Evolutionary conservation across 1,284 basidiomycete species (phyloP), one percentile per base, ranked within the genome.

Genomic region (Phylloporus gajari): DNA sequence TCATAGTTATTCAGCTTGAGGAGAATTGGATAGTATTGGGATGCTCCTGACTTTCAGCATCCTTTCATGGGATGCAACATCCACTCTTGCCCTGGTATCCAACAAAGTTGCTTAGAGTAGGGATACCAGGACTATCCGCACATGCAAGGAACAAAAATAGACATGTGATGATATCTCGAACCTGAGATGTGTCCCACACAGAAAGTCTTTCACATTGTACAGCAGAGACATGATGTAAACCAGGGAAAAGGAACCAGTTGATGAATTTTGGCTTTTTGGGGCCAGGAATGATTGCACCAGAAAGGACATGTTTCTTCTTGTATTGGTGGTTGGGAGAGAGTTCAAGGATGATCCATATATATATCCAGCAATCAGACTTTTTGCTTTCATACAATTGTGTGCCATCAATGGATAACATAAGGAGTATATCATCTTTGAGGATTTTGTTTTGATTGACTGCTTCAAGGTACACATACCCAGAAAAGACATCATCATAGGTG

Each of bases 191-290:
- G 60, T 73, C 70, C 70, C 72, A 73, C 1, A 73, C 25, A 0
- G 0, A 0, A 21, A 69, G 68, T 1, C 68, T 68, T 21, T 72
- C 51, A 42, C 6, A 35, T 21, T 73, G 68, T 0, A 73, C 0
- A 0, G 60, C 67, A 1, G 66, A 70, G 23, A 74, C 30, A 5
- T 74, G 67, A 17, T 73, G 48, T 5, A 73, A 32, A 1, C 70
- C 35, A 19, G 68, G 65, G 30, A 27, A 73, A 2, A 74, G 58
- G 15, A 73, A 74, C 0, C 35, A 74, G 15, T 74, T 25, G 2
- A 74, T 56, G n/a, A 27, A 23, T 11, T 69, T 65, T 9, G 68
- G 73, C 13, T 74, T 74, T 5, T 74, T 74, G 0, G 65, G 72
- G 8, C 73, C 69, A 42, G 72, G 70, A 17, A 74, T 74, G 19